Evolutionary conservation across 106 monocot genomes (phyloP), one percentile per base, ranked within the genome.

Genomic region (Alisma plantagoaquatica): DNA sequence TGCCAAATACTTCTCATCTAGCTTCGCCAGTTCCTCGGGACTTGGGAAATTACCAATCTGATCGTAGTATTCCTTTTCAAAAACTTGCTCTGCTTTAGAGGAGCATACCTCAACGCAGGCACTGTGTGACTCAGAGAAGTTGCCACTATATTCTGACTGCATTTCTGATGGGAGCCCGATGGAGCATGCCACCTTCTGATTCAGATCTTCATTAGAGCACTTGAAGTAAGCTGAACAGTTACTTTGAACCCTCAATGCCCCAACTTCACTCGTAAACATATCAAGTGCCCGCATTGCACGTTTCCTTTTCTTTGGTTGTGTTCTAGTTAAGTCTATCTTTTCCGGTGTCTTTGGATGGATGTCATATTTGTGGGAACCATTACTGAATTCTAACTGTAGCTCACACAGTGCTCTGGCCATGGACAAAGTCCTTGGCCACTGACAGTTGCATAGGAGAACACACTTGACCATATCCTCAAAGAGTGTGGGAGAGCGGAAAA

Each of bases 391-490:
- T 62, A 42, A 56, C 31, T 84, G 79, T 62, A 90, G 83, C 33
- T 76, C 63, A 53, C 89, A 90, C 0, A 90, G 65, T 19, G 83
- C 70, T 72, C 61, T 66, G 15, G 89, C 79, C 89, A 90, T 90
- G 33, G 80, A 76, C 46, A 90, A 54, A 56, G 80, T 79, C 46
- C 89, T 83, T 46, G 80, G 26, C 83, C 83, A 89, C 90, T 71
- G 73, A 77, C 90, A 90, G 58, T 90, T 83, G 68, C 90, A 90
- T 46, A 90, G 77, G 33, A 90, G 90, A 31, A 90, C 72, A 77
- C 90, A 84, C 56, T 90, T 90, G 68, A 90, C 68, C 90, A 90
- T 90, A 61, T 90, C 90, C 64, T 90, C 90, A 27, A 90, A 90
- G 48, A 90, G 61, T 0, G 77, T 74, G 19, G 90, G 83, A 11